Conservation (phyloP, 129 eudicot genomes). For the Escallonia herrerae region DNA sequence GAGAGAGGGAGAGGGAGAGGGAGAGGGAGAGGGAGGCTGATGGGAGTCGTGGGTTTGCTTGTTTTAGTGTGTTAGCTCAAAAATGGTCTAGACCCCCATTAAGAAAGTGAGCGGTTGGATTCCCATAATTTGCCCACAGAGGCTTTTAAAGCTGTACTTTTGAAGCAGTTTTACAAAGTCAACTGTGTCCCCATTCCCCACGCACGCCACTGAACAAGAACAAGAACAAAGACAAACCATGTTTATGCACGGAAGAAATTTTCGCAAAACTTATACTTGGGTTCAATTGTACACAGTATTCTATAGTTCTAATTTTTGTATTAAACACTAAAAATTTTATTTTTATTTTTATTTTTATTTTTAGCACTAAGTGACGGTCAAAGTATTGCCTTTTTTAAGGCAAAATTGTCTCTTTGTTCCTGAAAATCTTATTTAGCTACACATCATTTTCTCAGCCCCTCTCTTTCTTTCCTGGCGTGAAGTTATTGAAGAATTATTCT, state of each 20-base stretch:
- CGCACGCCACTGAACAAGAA: constrained; percentile 11
- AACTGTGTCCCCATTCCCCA: constrained; percentile 40
- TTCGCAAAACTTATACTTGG: not conserved
- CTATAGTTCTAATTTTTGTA: too few species aligned
- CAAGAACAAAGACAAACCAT: not conserved
- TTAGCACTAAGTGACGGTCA: too few species aligned
- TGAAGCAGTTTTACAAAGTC: constrained; percentile 30
- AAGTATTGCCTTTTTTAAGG: too few species aligned
- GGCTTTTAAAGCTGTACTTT: not conserved
- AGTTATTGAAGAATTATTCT: too few species aligned
- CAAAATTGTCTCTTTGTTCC: too few species aligned
- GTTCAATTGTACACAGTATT: not conserved
- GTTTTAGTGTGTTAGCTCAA: constrained; percentile 18
- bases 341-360: too few species aligned
- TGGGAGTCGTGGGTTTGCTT: constrained; percentile 21
- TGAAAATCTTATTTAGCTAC: too few species aligned
- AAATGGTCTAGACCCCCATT: constrained; percentile 1
- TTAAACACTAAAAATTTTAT: too few species aligned
- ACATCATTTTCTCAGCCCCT: too few species aligned
- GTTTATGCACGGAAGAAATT: not conserved
- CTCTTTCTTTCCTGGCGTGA: too few species aligned
- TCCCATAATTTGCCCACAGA: constrained; percentile 18
- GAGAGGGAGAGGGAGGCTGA: constrained; percentile 19
- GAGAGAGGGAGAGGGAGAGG: not conserved
- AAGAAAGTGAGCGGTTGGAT: constrained; percentile 53